Evolutionary conservation across 1,284 basidiomycete genomes (phyloP), one percentile per base, ranked within the genome.

Genomic region (Cystobasidiaceae sp.): DNA sequence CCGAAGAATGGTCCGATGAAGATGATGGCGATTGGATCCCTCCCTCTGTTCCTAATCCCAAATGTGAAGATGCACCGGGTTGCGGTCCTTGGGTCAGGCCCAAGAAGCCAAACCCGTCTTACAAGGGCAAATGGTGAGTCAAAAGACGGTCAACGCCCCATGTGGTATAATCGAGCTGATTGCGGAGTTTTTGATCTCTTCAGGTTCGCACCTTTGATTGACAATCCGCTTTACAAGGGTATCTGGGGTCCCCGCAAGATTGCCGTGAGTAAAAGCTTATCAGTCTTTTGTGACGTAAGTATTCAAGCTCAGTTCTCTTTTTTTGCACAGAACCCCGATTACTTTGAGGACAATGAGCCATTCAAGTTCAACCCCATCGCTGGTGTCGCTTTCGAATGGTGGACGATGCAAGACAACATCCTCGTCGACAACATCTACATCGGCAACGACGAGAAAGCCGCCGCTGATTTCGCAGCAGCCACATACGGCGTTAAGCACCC

Each of bases 1-100:
- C 96, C 30, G 94, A 97, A 77, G 96, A 99, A 79, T 99, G 96
- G 96, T 93, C 97, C 75, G 90, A 98, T 72, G 96, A 97, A 78
- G 94, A 98, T 78, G 94, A 98, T 74, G 96, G 96, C 78, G 94
- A 97, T 76, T 99, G 93, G 92, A 84, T 97, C 68, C 84, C 93
- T 11, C 93, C 94, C 28, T 85, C 84, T 67, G 81, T 98, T 65
- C 65, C 67, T 70, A 97, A 97, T 83, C 89, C 93, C 73, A 88
- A 87, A 77, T 97, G 93, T 75, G 82, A 86, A 70, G 87, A 86
- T 66, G 92, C 86, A 67, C 85, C 92, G 72, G 96, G 96, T 48
- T 99, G 96, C 75, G 96, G 96, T 75, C 84, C 87, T 76, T 78
- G 76, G 77, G 41, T 68, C 30, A 33, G 28, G 62, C 93, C 93